Base-by-base conservation (phyloP, 2,329 filamentous ascomycete species). In the Emergomyces pasteurianus region DNA sequence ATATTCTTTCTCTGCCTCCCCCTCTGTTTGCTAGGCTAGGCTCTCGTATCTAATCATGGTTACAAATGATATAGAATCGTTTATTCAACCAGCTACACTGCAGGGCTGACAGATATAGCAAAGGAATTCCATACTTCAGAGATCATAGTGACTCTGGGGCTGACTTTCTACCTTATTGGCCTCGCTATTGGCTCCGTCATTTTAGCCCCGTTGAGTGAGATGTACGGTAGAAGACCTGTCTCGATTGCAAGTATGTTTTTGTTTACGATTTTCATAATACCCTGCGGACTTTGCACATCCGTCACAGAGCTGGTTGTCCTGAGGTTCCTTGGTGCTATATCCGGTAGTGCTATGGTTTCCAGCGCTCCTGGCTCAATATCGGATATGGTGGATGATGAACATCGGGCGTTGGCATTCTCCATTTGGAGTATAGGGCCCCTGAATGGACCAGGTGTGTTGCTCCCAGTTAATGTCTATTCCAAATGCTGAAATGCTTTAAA, bases 401-500 rank as follows among this genome's bases (percentile, higher is more conserved):
- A 88, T 68, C 85, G 92, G 18, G 89, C 90, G 2, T 75, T 94
- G n/a, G 87, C 87, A 49, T 90, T 96, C 74, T 89, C 86, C 4
- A 79, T 95, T 40, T 96, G 90, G 85, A 84, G 81, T 63, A 85
- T 96, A 59, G 91, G 90, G 0, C 91, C 92, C 0, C 82, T 95
- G 72, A 95, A 95, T 69, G 91, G 88, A 18, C 88, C 75, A 58
- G 76, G 74, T 74, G 63, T 68, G 63, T 68, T 65, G 1, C 54
- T 16, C 31, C 53, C 53, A n/a, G 43, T 12, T 60, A 23, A 58
- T 40, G 59, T 16, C 36, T 49, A 18, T 2, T 43, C 49, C n/a
- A n/a, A n/a, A n/a, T n/a, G n/a, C n/a, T 4, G 42, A 10, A 18
- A 40, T 12, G 6, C 10, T 12, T 23, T 3, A 7, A n/a, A 1